Conservation (phyloP, 805 yeast genomes). For the Dipodascopsis uninucleata region DNA sequence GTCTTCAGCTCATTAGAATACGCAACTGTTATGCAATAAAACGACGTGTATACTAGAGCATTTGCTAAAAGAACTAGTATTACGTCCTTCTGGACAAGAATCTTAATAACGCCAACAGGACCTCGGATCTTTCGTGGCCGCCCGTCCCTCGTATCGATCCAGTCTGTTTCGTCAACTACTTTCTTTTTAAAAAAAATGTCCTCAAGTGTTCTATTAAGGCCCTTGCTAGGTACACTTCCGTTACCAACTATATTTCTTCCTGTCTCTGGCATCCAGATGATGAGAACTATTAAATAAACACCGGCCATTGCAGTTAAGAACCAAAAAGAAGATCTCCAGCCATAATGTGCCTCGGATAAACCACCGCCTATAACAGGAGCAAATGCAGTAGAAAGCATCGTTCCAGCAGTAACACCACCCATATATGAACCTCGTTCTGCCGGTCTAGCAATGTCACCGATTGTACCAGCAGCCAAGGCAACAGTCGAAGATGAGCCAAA, state of each 20-base stretch:
- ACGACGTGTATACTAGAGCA: slow-evolving; percentile 61
- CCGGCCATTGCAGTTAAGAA: slow-evolving; percentile 67
- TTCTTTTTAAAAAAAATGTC: slow-evolving; percentile 3
- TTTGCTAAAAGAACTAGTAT: slow-evolving; percentile 51
- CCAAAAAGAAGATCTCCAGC: slow-evolving; percentile 92
- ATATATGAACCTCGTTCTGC: slow-evolving; percentile 72
- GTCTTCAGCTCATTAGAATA: slow-evolving; percentile 52
- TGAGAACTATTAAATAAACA: slow-evolving; percentile 45
- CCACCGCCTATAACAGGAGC: slow-evolving; percentile 67
- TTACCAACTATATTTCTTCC: slow-evolving; percentile 61
- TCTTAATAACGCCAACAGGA: slow-evolving; percentile 35
- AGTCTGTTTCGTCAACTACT: not conserved
- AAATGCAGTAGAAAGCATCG: slow-evolving; percentile 70
- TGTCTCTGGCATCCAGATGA: slow-evolving; percentile 72
- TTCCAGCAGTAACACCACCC: slow-evolving; percentile 78
- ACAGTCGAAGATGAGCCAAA: slow-evolving; percentile 85
- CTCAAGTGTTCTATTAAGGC: slow-evolving; percentile 16
- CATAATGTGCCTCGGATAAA: slow-evolving; percentile 57
- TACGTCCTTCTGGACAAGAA: slow-evolving; percentile 46
- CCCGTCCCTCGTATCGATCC: not conserved
- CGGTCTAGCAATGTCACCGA: slow-evolving; percentile 65
- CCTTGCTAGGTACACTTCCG: slow-evolving; percentile 62
- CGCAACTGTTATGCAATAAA: slow-evolving; percentile 68
- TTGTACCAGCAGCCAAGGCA: slow-evolving; percentile 87
- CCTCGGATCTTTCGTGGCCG: slow-evolving; percentile 6